These are phyloP conservation scores for Pseudocercospora vitis DNA, from an alignment of 2,329 filamentous ascomycete species.

Conservation along the genomic window DNA sequence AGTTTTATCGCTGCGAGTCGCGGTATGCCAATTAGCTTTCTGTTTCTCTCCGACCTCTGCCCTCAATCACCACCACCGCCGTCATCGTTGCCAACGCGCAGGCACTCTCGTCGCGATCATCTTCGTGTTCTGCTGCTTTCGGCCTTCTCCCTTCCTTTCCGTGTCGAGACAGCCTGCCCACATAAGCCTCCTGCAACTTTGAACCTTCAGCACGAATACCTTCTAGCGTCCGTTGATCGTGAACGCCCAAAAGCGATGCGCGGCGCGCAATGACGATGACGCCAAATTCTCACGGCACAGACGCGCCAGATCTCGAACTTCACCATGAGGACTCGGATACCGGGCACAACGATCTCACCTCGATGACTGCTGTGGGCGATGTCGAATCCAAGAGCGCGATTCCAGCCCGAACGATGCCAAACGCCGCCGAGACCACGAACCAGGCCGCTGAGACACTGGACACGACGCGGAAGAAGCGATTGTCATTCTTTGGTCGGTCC, in stretches of 20 bases:
- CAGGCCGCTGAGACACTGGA: constrained; percentile 18
- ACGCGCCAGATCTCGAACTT: constrained; percentile 8
- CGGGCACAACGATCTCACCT: constrained; percentile 13
- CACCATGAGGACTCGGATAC: constrained; percentile 4
- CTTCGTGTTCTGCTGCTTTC: not conserved
- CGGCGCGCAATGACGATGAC: constrained; percentile 18
- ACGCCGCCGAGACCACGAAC: constrained; percentile 16
- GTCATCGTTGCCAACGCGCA: constrained; percentile 8
- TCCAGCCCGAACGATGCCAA: constrained; percentile 16
- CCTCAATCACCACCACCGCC: constrained; percentile 8
- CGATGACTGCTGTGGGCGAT: constrained; percentile 11
- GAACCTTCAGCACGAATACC: constrained; percentile 10
- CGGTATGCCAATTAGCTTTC: constrained; percentile 13
- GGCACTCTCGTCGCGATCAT: constrained; percentile 4
- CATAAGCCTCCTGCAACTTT: constrained; percentile 16
- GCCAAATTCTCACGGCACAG: constrained; percentile 8
- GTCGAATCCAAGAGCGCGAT: constrained; percentile 5
- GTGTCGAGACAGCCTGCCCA: not conserved
- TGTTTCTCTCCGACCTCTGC: constrained; percentile 14
- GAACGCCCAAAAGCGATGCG: constrained; percentile 18
- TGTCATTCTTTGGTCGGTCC: constrained; percentile 32
- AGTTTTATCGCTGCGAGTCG: constrained; percentile 26
- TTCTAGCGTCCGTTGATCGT: constrained; percentile 17
- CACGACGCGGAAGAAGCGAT: constrained; percentile 26
- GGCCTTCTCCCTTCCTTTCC: not conserved